Percentiles rank a stretch among this genome's conserved stretches.
Evolutionary conservation across 2,329 filamentous ascomycete species (phyloP).

Genomic region (Curvularia eragrostidis): DNA sequence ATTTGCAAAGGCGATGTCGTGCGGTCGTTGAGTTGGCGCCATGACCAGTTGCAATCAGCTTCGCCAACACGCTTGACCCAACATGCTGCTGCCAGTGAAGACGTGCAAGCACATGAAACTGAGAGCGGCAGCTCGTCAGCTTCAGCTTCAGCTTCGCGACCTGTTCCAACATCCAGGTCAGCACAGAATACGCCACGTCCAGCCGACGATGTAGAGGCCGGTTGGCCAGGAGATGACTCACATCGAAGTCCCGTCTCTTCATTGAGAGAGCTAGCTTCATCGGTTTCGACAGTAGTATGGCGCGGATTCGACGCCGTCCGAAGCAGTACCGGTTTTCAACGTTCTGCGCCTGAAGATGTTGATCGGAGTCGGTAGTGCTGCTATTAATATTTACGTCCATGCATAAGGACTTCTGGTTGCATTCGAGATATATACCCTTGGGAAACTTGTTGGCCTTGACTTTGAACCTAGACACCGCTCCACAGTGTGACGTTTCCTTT

Average conservation of each 20-base stretch:
- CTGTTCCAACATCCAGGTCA: conserved; percentile 48
- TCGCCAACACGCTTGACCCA: conserved; percentile 28
- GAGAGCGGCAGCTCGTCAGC: conserved; percentile 56
- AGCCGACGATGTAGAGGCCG: conserved; percentile 43
- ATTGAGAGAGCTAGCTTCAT: conserved; percentile 40
- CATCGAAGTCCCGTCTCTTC: conserved; percentile 31
- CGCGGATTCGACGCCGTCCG: conserved; percentile 45
- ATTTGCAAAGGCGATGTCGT: conserved; percentile 99
- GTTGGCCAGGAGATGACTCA: conserved; percentile 51
- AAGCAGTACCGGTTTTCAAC: conserved; percentile 38
- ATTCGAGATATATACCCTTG: conserved; percentile 29
- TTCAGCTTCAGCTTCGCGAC: conserved; percentile 59
- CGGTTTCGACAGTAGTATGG: conserved; percentile 47
- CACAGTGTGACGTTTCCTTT: neutral
- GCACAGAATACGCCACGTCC: conserved; percentile 12
- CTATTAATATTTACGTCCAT: conserved; percentile 8
- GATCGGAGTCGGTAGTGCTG: conserved; percentile 43
- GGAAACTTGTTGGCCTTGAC: conserved; percentile 20
- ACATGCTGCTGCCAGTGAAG: conserved; percentile 47
- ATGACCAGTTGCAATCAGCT: conserved; percentile 34
- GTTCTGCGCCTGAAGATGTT: conserved; percentile 39
- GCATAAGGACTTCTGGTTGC: conserved; percentile 18
- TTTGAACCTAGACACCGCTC: conserved; percentile 3
- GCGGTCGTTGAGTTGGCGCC: conserved; percentile 48
- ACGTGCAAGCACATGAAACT: conserved; percentile 55